Conservation (phyloP, 352 stramenopile genomes). For the Nothophytophthora sp. region DNA sequence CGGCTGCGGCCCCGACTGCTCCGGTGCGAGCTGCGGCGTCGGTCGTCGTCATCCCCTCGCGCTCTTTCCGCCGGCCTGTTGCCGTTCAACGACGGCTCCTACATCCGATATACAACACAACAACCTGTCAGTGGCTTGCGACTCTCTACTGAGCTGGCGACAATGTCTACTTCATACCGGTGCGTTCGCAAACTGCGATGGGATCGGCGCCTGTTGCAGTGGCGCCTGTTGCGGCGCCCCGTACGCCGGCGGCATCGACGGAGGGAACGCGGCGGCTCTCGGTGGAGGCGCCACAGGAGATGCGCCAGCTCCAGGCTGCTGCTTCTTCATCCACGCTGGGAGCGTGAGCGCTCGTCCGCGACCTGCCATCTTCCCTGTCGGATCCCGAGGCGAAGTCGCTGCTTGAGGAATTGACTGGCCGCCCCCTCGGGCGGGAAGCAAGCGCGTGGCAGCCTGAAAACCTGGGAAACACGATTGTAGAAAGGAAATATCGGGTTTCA, state of each 20-base stretch:
- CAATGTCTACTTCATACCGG: too few relatives aligned
- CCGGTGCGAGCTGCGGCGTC: conserved; percentile 32
- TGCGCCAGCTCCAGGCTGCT: conserved; percentile 33
- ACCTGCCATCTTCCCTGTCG: too few relatives aligned
- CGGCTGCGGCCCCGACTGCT: conserved; percentile 50
- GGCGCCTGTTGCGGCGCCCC: conserved; percentile 6
- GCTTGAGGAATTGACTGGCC: too few relatives aligned
- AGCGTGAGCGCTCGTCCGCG: conserved; percentile 84
- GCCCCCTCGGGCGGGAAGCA: too few relatives aligned
- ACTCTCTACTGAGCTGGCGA: too few relatives aligned
- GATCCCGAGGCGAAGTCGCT: too few relatives aligned
- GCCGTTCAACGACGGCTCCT: conserved; percentile 28
- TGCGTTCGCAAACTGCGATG: conserved; percentile 64
- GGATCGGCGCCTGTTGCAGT: conserved; percentile 21
- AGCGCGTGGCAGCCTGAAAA: too few relatives aligned
- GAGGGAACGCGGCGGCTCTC: conserved; percentile 15
- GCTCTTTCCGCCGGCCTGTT: conserved; percentile 7
- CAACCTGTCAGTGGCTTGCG: too few relatives aligned
- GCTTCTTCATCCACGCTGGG: conserved; percentile 89
- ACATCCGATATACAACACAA: too few relatives aligned
- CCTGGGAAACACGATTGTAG: too few relatives aligned
- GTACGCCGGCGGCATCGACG: too few relatives aligned
- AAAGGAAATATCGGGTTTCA: too few relatives aligned
- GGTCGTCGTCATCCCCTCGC: conserved; percentile 21
- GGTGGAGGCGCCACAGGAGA: conserved; percentile 6